Evolutionary conservation across 108 stramenopile genomes (phyloP).

Genomic region (Nitzschia sp.): DNA sequence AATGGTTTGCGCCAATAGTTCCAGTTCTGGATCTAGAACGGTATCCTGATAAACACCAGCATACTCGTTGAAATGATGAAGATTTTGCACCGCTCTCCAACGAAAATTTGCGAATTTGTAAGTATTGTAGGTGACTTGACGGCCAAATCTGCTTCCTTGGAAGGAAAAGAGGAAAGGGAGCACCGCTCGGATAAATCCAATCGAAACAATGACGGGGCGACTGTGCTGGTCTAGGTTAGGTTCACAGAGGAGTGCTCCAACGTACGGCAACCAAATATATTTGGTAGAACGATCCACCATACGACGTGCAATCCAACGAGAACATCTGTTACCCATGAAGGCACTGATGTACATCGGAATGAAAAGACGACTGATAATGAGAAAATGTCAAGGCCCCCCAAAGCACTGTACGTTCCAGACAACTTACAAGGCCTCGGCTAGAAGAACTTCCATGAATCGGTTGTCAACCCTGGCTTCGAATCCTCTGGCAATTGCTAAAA

Average conservation of each 20-base stretch:
- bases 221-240: conserved; percentile 42
- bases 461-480: conserved; percentile 58
- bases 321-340: conserved; percentile 71
- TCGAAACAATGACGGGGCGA: conserved; percentile 51
- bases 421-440: conserved; percentile 47
- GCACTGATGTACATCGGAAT: conserved; percentile 28
- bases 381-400: too few species aligned
- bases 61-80: conserved; percentile 48
- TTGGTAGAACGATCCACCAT: conserved; percentile 38
- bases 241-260: conserved; percentile 37
- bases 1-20: conserved; percentile 47
- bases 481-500: conserved; percentile 55
- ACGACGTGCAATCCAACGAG: conserved; percentile 47
- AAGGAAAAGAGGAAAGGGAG: conserved; percentile 58
- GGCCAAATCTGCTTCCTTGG: conserved; percentile 62
- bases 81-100: conserved; percentile 58
- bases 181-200: conserved; percentile 60
- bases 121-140: conserved; percentile 48
- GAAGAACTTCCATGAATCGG: conserved; percentile 37
- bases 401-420: too few species aligned
- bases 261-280: conserved; percentile 45
- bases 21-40: conserved; percentile 57
- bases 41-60: conserved; percentile 63
- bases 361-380: background rate
- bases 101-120: conserved; percentile 46